A percentile compares a stretch with the other conserved stretches of the same genome.
Conservation (phyloP, 352 stramenopile species). For the Pythium sukuiense region DNA sequence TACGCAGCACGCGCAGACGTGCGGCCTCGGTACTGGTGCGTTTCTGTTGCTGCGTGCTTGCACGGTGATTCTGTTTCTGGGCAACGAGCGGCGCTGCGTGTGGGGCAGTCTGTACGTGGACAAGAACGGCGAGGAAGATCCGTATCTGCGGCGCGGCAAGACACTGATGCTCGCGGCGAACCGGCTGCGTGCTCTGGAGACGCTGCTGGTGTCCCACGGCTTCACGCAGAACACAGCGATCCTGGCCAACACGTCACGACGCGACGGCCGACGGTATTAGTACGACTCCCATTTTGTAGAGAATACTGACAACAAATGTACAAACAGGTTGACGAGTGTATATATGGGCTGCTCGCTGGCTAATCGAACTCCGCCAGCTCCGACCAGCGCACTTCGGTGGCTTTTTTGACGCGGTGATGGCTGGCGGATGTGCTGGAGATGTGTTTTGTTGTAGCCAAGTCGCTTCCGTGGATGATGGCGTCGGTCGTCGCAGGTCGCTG, state of each 20-base stretch:
- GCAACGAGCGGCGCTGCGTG: slow-evolving; percentile 76
- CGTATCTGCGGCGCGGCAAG: slow-evolving; percentile 74
- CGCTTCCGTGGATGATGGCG: slow-evolving; percentile 15
- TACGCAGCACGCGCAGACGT: slow-evolving; percentile 67
- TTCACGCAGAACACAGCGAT: slow-evolving; percentile 80
- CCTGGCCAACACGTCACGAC: slow-evolving; percentile 70
- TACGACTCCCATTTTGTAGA: neutral
- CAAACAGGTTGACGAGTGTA: slow-evolving; percentile 3
- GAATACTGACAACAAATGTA: slow-evolving; percentile 4
- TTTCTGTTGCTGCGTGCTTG: slow-evolving; percentile 77
- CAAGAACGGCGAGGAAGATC: slow-evolving; percentile 85
- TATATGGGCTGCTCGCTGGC: neutral
- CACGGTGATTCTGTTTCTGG: slow-evolving; percentile 82
- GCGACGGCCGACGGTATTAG: slow-evolving; percentile 80
- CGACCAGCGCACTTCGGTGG: neutral
- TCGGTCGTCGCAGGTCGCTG: slow-evolving; percentile 15
- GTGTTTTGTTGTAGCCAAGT: slow-evolving; percentile 2
- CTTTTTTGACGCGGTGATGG: slow-evolving; percentile 1
- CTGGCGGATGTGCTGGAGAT: neutral
- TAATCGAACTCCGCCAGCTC: slow-evolving; percentile 5
- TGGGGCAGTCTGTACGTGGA: slow-evolving; percentile 86
- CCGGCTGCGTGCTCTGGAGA: slow-evolving; percentile 58
- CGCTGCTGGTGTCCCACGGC: slow-evolving; percentile 68
- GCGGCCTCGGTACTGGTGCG: slow-evolving; percentile 54
- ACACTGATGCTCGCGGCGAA: slow-evolving; percentile 67